Evolutionary conservation across 768 basidiomycete genomes (phyloP), one percentile per base, ranked within the genome.

Genomic region (Termitomyces sp.): DNA sequence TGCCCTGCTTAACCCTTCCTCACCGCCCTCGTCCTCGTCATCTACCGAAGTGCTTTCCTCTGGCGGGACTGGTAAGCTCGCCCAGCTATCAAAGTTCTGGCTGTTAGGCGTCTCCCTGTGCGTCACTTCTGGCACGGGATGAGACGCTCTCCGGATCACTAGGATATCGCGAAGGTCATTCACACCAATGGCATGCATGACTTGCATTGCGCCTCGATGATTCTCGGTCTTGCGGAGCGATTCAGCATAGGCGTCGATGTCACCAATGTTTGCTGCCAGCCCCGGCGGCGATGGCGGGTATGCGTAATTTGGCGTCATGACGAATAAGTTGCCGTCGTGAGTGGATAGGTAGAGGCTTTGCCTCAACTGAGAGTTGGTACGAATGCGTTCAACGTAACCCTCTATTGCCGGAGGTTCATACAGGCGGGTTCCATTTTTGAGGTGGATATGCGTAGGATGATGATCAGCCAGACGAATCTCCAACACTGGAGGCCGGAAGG

Each of bases 321-420:
- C 76, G 72, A 93, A 93, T 33, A 95, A 72, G 65, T 84, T 81
- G 6, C 91, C 89, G 55, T 86, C 80, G 66, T 93, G 90, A 6
- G 84, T 83, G 30, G 81, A 73, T 41, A 95, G 76, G 71, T 94
- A 95, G 15, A 88, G 65, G 4, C 77, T 77, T 57, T 88, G 82
- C 55, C 78, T 84, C 31, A 70, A 68, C 60, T 84, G 82, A 20
- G 81, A 76, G 63, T 82, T 84, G 2, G 84, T 79, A 61, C 77
- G 80, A 65, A 91, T 79, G 49, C 87, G 86, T 60, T 90, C 82
- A 45, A 95, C 75, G 72, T 91, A 97, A 2, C 95, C 95, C 72
- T 98, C 95, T 49, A 96, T 76, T 0, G 84, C 81, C 0, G 87
- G 85, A 2, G 95, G 95, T 65, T 95, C 92, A 36, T 81, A 72